A percentile compares a stretch with the other conserved stretches of the same genome.
phyloP scores from a whole-genome alignment of 345 rosid species.

The Jatropha curcas region DNA sequence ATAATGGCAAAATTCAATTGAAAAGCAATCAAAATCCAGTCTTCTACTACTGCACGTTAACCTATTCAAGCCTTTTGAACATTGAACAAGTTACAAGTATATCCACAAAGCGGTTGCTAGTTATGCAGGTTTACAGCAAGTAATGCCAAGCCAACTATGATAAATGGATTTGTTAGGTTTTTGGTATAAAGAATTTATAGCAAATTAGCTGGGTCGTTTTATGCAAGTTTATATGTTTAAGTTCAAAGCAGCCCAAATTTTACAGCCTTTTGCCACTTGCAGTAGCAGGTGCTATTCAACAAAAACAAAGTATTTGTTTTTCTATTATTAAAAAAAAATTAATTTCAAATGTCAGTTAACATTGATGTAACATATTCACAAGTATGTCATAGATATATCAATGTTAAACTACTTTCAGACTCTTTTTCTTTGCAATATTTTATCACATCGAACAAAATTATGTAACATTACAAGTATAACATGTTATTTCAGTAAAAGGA shows the following conservation, averaged over 20 bases:
- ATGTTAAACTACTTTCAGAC: too few relatives aligned
- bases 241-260: neutral
- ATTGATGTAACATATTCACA: neutral
- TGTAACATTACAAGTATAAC: neutral
- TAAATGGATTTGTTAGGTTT: neutral
- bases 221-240: neutral
- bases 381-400: neutral
- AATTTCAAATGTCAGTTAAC: neutral
- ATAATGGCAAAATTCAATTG: constrained; percentile 8
- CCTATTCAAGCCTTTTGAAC: neutral
- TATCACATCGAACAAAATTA: neutral
- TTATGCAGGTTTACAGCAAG: neutral
- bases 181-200: neutral
- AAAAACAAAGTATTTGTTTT: too few relatives aligned
- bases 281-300: too few relatives aligned
- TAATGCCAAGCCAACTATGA: neutral
- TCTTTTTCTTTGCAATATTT: neutral
- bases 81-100: neutral
- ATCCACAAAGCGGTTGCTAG: neutral
- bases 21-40: neutral
- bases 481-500: neutral
- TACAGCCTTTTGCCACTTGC: neutral
- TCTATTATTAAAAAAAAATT: too few relatives aligned
- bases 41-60: neutral
- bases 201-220: neutral